Evolutionary conservation across 495 filamentous ascomycete species (phyloP).

Genomic region (Letharia lupina): DNA sequence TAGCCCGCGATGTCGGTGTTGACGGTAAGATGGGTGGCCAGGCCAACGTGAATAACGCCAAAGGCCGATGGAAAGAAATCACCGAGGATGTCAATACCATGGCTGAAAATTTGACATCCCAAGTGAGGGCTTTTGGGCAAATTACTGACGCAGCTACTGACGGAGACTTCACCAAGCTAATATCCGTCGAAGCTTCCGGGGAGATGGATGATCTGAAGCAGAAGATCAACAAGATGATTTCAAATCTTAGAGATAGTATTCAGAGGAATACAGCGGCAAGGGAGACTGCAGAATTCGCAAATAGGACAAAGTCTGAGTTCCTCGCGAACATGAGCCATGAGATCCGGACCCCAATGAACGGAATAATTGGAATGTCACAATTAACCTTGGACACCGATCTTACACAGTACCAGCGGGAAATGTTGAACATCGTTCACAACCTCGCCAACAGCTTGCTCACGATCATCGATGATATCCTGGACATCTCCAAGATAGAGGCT

Average conservation of each 20-base stretch:
- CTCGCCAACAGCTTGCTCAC: conserved; percentile 94
- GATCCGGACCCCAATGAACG: conserved; percentile 90
- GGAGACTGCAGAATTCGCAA: conserved; percentile 93
- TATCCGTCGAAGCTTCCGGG: conserved; percentile 95
- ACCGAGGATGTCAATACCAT: conserved; percentile 98
- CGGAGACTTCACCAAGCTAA: conserved; percentile 92
- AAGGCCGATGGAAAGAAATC: conserved; percentile 96
- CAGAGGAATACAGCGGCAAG: conserved; percentile 95
- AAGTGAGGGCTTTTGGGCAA: conserved; percentile 95
- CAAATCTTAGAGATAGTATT: conserved; percentile 89
- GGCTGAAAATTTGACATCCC: conserved; percentile 94
- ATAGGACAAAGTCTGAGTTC: conserved; percentile 98
- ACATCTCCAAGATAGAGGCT: conserved; percentile 98
- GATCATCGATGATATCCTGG: conserved; percentile 98
- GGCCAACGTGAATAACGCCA: conserved; percentile 87
- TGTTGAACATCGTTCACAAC: conserved; percentile 98
- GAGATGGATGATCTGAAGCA: conserved; percentile 99
- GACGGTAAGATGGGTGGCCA: conserved; percentile 99
- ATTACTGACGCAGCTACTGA: conserved; percentile 96
- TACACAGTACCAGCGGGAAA: conserved; percentile 90
- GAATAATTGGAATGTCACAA: conserved; percentile 92
- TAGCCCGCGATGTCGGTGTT: conserved; percentile 94
- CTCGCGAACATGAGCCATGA: conserved; percentile 99
- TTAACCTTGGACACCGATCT: conserved; percentile 86
- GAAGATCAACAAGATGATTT: conserved; percentile 99